Percentiles rank a stretch among this genome's conserved stretches.
Evolutionary conservation across 257 asterid species (phyloP).

Genomic region (Pogostemon cablin): DNA sequence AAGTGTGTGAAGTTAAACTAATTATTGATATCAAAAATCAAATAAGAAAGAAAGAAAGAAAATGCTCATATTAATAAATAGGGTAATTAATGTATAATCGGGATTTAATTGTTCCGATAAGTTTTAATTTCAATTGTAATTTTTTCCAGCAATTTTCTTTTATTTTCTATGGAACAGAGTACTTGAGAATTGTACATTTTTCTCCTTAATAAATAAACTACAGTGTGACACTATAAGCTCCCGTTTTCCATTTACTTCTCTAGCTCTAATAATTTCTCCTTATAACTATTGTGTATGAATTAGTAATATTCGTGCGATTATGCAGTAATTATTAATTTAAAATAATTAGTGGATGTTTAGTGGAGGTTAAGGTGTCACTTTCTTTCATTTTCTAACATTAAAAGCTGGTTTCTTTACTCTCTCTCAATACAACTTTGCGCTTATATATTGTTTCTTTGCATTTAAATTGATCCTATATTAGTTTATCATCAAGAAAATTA

Average conservation of each 20-base stretch:
- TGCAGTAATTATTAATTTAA: constrained; percentile 26
- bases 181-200: constrained; percentile 40
- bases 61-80: neutral
- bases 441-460: neutral
- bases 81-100: constrained; percentile 4
- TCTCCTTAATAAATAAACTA: constrained; percentile 34
- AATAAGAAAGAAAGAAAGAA: neutral
- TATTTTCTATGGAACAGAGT: constrained; percentile 23
- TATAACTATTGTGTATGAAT: constrained; percentile 8
- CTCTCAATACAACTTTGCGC: neutral
- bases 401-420: neutral
- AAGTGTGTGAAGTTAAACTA: constrained; percentile 44
- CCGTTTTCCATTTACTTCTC: too few species aligned
- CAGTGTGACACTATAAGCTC: neutral
- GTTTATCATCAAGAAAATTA: neutral
- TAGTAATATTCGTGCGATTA: neutral
- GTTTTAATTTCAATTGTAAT: constrained; percentile 20
- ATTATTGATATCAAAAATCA: neutral
- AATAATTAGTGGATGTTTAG: constrained; percentile 31
- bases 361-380: constrained; percentile 39
- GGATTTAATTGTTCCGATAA: constrained; percentile 18
- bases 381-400: constrained; percentile 25
- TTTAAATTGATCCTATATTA: too few species aligned
- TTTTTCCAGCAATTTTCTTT: constrained; percentile 8
- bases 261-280: too few species aligned